Evolutionary conservation across 2,329 filamentous ascomycete genomes (phyloP).

Genomic region (Aspergillus bombycis): DNA sequence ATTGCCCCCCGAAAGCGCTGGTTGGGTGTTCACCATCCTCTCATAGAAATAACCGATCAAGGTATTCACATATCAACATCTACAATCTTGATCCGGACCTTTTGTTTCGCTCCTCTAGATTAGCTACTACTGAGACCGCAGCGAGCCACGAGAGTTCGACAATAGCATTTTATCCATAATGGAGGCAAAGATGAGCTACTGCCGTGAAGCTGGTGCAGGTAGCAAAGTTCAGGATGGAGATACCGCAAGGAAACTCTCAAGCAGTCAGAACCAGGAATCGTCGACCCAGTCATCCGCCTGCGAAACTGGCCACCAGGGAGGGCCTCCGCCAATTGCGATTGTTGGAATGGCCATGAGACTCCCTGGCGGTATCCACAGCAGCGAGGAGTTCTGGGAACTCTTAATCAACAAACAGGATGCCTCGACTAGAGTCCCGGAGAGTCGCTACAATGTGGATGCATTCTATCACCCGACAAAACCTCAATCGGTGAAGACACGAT

Average conservation of each 20-base stretch:
- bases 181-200: neutral
- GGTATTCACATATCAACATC: no score
- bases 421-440: conserved; percentile 24
- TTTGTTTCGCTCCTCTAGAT: no score
- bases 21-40: no score
- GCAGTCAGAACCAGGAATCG: neutral
- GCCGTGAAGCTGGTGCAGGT: neutral
- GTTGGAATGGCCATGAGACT: conserved; percentile 30
- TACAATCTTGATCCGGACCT: no score
- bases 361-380: conserved; percentile 21
- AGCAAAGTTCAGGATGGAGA: neutral
- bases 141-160: neutral
- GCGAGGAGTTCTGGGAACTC: conserved; percentile 27
- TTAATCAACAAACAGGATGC: conserved; percentile 25
- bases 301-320: neutral
- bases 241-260: neutral
- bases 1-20: no score
- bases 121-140: no score
- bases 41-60: no score
- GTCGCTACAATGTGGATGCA: conserved; percentile 28
- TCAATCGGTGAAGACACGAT: conserved; percentile 4
- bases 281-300: neutral
- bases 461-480: conserved; percentile 23
- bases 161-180: neutral
- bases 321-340: conserved; percentile 7